These are phyloP conservation scores for Zygosaccharomyces pseudobailii DNA, from an alignment of 1,139 yeast genomes.

Conservation along the genomic window DNA sequence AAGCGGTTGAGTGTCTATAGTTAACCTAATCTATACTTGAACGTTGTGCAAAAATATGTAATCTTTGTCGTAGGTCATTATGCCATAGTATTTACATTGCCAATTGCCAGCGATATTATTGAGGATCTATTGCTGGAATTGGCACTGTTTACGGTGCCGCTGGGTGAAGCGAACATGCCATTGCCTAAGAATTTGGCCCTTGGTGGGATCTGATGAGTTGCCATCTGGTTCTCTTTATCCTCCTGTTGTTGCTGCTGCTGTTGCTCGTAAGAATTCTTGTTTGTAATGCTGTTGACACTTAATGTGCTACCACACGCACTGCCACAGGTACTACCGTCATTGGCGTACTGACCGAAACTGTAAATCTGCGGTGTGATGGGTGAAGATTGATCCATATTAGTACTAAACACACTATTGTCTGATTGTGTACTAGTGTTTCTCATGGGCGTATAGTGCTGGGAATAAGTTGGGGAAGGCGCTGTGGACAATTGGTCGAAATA, in stretches of 20 bases:
- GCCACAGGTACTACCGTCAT: conserved; percentile 7
- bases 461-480: conserved; percentile 26
- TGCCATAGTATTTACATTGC: conserved; percentile 15
- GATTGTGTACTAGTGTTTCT: conserved; percentile 26
- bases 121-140: conserved; percentile 23
- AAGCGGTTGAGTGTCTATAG: not conserved
- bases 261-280: conserved; percentile 8
- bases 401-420: conserved; percentile 27
- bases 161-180: conserved; percentile 18
- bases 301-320: conserved; percentile 27
- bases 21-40: not conserved
- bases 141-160: conserved; percentile 17
- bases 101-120: conserved; percentile 21
- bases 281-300: conserved; percentile 26
- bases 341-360: conserved; percentile 23
- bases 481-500: conserved; percentile 17
- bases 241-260: conserved; percentile 9
- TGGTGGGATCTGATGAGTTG: conserved; percentile 19
- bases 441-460: conserved; percentile 31
- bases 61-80: not conserved
- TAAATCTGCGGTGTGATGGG: conserved; percentile 29
- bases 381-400: conserved; percentile 20
- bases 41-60: not conserved
- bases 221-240: conserved; percentile 22
- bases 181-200: conserved; percentile 21